phyloP scores from a whole-genome alignment of 1,139 yeast species.

The Yamadazyma taylorii region DNA sequence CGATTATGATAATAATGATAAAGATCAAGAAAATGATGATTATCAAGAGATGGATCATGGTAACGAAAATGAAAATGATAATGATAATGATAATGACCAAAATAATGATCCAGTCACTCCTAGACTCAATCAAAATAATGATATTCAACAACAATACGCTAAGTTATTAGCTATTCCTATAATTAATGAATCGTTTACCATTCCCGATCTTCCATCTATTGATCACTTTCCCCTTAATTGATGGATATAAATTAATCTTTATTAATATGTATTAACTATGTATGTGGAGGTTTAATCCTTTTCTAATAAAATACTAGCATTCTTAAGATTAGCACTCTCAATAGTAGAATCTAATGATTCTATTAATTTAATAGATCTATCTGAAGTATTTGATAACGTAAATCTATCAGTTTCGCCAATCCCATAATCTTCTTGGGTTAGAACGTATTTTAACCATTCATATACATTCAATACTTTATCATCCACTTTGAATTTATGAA shows the following conservation, averaged over 20 bases:
- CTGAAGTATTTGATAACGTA: constrained; percentile 58
- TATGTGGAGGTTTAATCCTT: constrained; percentile 21
- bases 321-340: constrained; percentile 75
- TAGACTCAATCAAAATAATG: constrained; percentile 1
- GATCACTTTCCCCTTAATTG: constrained; percentile 8
- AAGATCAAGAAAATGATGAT: constrained; percentile 9
- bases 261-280: neutral
- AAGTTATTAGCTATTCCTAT: constrained; percentile 6
- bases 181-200: constrained; percentile 1
- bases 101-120: constrained; percentile 9
- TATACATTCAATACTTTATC: constrained; percentile 51
- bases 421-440: constrained; percentile 52
- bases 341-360: constrained; percentile 59
- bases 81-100: constrained; percentile 1
- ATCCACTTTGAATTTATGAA: constrained; percentile 63
- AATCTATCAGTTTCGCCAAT: constrained; percentile 39
- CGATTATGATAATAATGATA: constrained; percentile 6
- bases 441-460: constrained; percentile 55
- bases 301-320: constrained; percentile 80
- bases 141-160: constrained; percentile 7
- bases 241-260: neutral
- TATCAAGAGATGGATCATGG: constrained; percentile 6
- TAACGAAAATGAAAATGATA: constrained; percentile 1
- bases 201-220: constrained; percentile 11
- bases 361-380: constrained; percentile 65